Evolutionary conservation across 371 early-diverging fungal genomes (phyloP).

Genomic region (Mortierella polycephala): DNA sequence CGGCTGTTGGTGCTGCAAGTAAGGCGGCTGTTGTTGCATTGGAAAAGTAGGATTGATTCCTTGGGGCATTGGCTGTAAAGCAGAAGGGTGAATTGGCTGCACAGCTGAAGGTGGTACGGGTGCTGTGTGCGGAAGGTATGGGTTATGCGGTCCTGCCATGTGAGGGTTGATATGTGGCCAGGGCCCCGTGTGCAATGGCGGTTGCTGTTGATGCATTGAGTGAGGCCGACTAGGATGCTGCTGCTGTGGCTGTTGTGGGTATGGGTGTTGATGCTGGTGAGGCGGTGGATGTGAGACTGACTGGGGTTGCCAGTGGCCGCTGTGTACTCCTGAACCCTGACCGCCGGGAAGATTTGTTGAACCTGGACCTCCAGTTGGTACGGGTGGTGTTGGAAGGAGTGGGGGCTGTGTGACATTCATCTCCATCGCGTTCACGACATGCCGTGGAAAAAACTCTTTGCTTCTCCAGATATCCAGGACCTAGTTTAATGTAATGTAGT

Average conservation of each 20-base stretch:
- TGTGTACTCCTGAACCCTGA: background rate
- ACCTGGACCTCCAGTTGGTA: slow-evolving; percentile 1
- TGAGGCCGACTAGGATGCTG: slow-evolving; percentile 10
- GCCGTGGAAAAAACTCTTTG: slow-evolving; percentile 59
- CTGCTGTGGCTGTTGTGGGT: background rate
- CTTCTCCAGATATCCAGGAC: slow-evolving; percentile 68
- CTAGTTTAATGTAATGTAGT: slow-evolving; percentile 31
- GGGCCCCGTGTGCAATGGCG: background rate
- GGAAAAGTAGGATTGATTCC: background rate
- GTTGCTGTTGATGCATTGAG: background rate
- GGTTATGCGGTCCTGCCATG: slow-evolving; percentile 5
- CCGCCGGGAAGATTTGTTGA: slow-evolving; percentile 3
- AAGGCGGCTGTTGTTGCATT: slow-evolving; percentile 1
- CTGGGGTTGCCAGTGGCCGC: slow-evolving; percentile 1
- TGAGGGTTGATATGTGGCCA: slow-evolving; percentile 13
- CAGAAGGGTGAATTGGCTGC: background rate
- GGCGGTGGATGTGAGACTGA: slow-evolving; percentile 11
- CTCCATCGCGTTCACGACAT: slow-evolving; percentile 56
- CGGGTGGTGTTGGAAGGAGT: slow-evolving; percentile 25
- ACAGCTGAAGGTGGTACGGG: slow-evolving; percentile 13
- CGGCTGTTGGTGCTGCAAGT: slow-evolving; percentile 6
- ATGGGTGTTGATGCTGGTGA: slow-evolving; percentile 15
- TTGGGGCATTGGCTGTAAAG: slow-evolving; percentile 1
- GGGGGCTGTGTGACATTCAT: slow-evolving; percentile 54
- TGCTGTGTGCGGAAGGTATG: slow-evolving; percentile 1